Evolutionary conservation across 1,284 basidiomycete species (phyloP), one percentile per base, ranked within the genome.

Genomic region (Rhizoctonia solani): DNA sequence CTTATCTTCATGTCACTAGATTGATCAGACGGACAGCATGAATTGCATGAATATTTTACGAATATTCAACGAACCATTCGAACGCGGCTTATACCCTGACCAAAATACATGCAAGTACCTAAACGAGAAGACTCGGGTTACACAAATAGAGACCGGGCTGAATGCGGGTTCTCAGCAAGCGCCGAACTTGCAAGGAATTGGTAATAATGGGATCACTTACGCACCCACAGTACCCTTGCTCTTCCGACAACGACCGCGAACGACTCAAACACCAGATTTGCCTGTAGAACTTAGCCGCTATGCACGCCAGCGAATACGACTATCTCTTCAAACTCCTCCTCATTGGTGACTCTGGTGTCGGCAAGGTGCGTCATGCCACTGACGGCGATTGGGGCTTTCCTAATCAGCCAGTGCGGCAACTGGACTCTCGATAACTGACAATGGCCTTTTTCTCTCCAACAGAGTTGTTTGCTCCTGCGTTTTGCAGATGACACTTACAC

Each of bases 401-500:
- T 52, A 55, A 67, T 32, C 42, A 42, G 27, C 4, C 56, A 16
- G 30, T n/a, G 11, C 58, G 47, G 58, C 47, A 63, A 37, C 34
- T 16, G 16, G 23, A 52, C 50, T n/a, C 25, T 41, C 46, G 23
- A 30, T 54, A 53, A 47, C 58, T 50, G 6, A 41, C 21, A 52
- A 50, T 52, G 9, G 47, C 32, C 4, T 50, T 65, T 56, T 37
- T 39, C 21, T n/a, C 56, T 54, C 78, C n/a, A n/a, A 76, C 83
- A 99, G 88, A 98, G 96, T 54, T 99, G 97, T 83, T 84, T 99
- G 69, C 87, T 99, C 67, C 87, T 99, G 69, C 94, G 97, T 77
- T 99, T 99, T 78, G 96, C 95, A 74, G 97, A 99, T 80, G 97
- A 99, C 79, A 96, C 96, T 68, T 99, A 98, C 84, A 99, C 97